Conservation (phyloP, 257 asterid genomes). For the Lithospermum erythrorhizon region DNA sequence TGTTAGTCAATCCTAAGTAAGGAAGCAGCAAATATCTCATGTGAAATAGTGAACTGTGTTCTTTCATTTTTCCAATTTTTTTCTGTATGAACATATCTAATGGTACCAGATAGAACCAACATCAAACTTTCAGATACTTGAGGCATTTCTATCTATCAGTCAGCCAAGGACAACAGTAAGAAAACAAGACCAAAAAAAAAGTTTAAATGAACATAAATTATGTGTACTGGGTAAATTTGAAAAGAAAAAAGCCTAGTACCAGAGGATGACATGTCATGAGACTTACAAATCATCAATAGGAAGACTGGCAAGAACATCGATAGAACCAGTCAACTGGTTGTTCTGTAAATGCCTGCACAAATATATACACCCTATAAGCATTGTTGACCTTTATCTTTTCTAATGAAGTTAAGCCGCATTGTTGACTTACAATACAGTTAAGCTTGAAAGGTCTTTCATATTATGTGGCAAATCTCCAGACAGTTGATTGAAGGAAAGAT, state of each 20-base stretch:
- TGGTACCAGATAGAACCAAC: neutral
- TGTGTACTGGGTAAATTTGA: too few relatives aligned
- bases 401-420: neutral
- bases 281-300: constrained; percentile 52
- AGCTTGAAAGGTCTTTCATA: constrained; percentile 30
- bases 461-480: constrained; percentile 43
- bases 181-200: neutral
- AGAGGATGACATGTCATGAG: neutral
- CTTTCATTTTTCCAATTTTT: too few relatives aligned
- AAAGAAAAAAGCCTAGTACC: neutral
- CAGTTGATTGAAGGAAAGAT: constrained; percentile 42
- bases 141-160: neutral
- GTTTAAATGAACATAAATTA: neutral
- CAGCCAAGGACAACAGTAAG: neutral
- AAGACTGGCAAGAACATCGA: constrained; percentile 44
- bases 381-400: constrained; percentile 6
- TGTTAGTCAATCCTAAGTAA: too few relatives aligned
- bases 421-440: constrained; percentile 31
- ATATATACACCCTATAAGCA: constrained; percentile 15
- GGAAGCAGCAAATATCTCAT: too few relatives aligned
- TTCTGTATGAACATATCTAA: too few relatives aligned
- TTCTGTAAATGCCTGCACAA: constrained; percentile 42
- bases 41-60: too few relatives aligned
- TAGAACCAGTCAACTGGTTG: constrained; percentile 46
- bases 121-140: neutral